These are phyloP conservation scores for Penicillium coprophilum DNA, from an alignment of 495 filamentous ascomycete species.

Conservation along the genomic window DNA sequence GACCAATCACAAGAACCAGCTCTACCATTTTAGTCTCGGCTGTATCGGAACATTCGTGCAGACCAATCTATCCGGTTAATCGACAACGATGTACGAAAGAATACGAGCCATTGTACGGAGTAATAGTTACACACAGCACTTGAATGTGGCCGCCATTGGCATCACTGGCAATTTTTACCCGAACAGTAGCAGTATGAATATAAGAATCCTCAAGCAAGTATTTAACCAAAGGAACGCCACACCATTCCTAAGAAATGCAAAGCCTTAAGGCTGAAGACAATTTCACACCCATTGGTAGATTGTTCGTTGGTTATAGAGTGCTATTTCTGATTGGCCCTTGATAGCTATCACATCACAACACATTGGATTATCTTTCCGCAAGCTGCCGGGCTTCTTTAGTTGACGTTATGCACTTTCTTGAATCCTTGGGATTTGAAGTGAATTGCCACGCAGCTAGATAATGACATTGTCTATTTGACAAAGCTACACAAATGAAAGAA, in stretches of 20 bases:
- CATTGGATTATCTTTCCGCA: slow-evolving; percentile 10
- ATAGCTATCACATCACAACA: background rate
- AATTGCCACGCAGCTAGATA: background rate
- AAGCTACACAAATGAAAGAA: slow-evolving; percentile 6
- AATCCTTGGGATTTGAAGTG: background rate
- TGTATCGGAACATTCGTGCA: slow-evolving; percentile 2
- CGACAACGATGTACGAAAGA: background rate
- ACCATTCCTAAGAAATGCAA: background rate
- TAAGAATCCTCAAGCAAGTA: too few species aligned
- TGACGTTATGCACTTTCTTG: background rate
- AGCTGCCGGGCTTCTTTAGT: slow-evolving; percentile 8
- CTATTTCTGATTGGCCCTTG: slow-evolving; percentile 14
- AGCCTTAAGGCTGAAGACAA: slow-evolving; percentile 15
- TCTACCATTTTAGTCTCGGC: slow-evolving; percentile 1
- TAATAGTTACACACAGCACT: slow-evolving; percentile 1
- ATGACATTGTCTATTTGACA: background rate
- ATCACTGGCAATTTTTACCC: background rate
- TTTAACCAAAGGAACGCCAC: background rate
- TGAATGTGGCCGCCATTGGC: background rate
- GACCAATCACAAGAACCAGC: background rate
- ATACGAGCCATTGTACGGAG: background rate
- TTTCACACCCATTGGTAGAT: slow-evolving; percentile 14
- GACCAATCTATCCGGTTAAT: slow-evolving; percentile 4
- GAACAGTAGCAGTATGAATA: background rate
- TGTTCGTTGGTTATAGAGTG: slow-evolving; percentile 9